Base-by-base conservation (phyloP, 2,329 filamentous ascomycete species). In the Fusarium algeriense region DNA sequence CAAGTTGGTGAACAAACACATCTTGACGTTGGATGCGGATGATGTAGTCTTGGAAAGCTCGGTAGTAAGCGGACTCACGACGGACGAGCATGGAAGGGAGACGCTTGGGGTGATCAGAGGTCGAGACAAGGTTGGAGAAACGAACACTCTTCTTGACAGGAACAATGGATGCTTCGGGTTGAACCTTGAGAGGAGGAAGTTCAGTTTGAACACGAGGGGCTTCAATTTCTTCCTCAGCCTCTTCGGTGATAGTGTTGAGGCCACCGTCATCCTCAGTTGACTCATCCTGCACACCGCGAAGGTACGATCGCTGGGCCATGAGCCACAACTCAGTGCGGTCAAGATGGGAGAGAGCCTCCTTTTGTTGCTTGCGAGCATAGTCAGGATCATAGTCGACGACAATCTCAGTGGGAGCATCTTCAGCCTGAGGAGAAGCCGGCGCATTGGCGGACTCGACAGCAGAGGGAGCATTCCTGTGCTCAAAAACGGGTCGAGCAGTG, bases 271-370 rank as follows among this genome's bases (percentile, higher is more conserved):
- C 75, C 43, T 82, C 80, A 30, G 78, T 77, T 40, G 71, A 73
- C 13, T 84, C 80, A 28, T 86, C 83, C 45, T 89, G 88, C 6
- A 95, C 85, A 26, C 90, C 90, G 45, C 90, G 86, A 62, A 95
- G 87, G 75, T 97, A 96, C 17, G 90, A 86, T 62, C 90, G 90
- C 80, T 98, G 95, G 11, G 94, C 92, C 74, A 90, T 85, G 34
- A 98, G 88, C 95, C 95, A 98, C 46, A 93, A 82, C 75, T 93
- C 91, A 7, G 95, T 98, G 69, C 94, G 90, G 80, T 96, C 93
- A 55, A 96, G 83, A 76, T 95, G 93, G n/a, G 88, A 89, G 23
- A 91, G 84, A 11, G 93, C 90, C 45, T 87, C 87, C 71, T 92
- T 85, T 77, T 92, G 88, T 69, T 97, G 88, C 79, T 93, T 92